Percentiles rank a stretch among this genome's conserved stretches.
These are phyloP conservation scores for Sinapis alba DNA, from an alignment of 441 rosid genomes.

Conservation along the genomic window DNA sequence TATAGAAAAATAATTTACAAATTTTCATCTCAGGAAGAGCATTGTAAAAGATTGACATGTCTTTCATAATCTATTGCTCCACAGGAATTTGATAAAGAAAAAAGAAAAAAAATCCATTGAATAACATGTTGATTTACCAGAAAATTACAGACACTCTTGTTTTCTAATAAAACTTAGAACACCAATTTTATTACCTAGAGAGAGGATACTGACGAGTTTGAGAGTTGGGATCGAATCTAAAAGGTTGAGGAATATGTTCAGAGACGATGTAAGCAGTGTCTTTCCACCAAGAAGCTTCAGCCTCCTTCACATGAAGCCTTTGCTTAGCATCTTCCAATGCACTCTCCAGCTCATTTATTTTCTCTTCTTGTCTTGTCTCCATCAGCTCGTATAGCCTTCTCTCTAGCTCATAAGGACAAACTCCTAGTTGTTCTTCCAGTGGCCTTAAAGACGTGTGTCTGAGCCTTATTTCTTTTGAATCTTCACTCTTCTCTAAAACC, in stretches of 20 bases:
- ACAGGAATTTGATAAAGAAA: not conserved
- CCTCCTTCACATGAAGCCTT: constrained; percentile 60
- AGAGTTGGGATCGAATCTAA: constrained; percentile 20
- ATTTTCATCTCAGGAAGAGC: not conserved
- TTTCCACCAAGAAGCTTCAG: constrained; percentile 82
- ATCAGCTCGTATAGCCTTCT: constrained; percentile 67
- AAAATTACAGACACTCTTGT: not conserved
- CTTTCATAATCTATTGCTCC: not conserved
- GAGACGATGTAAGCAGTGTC: constrained; percentile 63
- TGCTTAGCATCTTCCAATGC: constrained; percentile 48
- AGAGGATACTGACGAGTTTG: constrained; percentile 30
- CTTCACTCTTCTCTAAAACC: constrained; percentile 10
- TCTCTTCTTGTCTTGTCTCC: constrained; percentile 68
- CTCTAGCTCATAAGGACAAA: constrained; percentile 68
- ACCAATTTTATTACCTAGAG: constrained; percentile 35
- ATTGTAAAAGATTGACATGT: not conserved
- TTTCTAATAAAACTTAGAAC: not conserved
- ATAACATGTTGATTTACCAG: constrained; percentile 1
- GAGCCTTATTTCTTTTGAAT: not conserved
- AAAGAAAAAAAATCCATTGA: not conserved
- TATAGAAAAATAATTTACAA: not conserved
- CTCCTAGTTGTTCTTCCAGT: constrained; percentile 36
- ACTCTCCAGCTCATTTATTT: constrained; percentile 68
- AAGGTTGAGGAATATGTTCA: constrained; percentile 48
- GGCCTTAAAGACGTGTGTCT: not conserved